These are phyloP conservation scores for Periconia sp. DNA, from an alignment of 2,329 filamentous ascomycete genomes.

Conservation along the genomic window DNA sequence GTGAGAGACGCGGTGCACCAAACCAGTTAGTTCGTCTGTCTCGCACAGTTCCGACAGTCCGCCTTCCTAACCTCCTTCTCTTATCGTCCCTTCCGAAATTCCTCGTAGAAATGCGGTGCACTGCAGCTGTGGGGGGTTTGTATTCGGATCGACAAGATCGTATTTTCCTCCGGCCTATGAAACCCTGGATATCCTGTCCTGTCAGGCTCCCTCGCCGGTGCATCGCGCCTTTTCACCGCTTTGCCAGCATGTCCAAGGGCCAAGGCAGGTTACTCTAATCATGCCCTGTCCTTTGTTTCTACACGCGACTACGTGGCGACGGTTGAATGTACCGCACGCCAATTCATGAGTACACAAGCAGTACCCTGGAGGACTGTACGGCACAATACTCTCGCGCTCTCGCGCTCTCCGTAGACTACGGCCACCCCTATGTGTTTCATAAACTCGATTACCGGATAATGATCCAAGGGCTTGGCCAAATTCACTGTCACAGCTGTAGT, in stretches of 20 bases:
- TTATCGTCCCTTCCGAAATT: neutral
- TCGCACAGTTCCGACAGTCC: too few species aligned
- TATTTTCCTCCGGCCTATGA: conserved; percentile 5
- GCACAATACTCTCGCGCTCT: too few species aligned
- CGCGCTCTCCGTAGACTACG: neutral
- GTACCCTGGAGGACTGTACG: too few species aligned
- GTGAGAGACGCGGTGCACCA: too few species aligned
- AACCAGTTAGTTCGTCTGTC: too few species aligned
- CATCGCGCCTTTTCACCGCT: conserved; percentile 8
- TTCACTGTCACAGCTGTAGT: neutral
- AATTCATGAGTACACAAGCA: too few species aligned
- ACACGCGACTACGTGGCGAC: too few species aligned
- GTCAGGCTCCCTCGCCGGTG: conserved; percentile 3
- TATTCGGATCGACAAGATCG: conserved; percentile 1
- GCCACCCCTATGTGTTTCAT: neutral
- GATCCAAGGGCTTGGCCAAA: neutral
- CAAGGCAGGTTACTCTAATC: neutral
- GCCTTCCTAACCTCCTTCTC: neutral
- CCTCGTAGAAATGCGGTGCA: neutral
- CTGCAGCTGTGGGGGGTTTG: neutral
- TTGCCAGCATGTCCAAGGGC: neutral
- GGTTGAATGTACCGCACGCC: too few species aligned
- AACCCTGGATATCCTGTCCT: neutral
- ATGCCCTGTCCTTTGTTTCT: neutral
- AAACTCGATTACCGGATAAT: neutral